Evolutionary conservation across 768 basidiomycete species (phyloP), one percentile per base, ranked within the genome.

Genomic region (Lactarius trivialis): DNA sequence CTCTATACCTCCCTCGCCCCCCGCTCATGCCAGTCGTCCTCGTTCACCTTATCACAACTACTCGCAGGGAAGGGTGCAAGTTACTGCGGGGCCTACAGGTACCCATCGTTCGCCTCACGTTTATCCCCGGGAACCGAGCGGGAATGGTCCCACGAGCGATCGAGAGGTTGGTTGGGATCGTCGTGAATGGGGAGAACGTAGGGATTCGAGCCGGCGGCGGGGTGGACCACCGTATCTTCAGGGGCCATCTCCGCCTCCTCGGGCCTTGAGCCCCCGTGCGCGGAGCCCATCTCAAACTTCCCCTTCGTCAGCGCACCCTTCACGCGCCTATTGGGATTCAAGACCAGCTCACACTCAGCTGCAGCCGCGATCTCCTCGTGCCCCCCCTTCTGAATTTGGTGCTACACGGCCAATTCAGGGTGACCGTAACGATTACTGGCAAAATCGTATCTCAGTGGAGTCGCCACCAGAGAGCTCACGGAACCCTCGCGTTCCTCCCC

Each of bases 1-100:
- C 2, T 85, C 86, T 5, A 75, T 83, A 8, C 86, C 86, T 0
- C 77, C 78, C 7, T 87, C 88, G 0, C 86, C 87, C 4, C 77
- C 80, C 7, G 80, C 80, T 37, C 76, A 70, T 34, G 58, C 73
- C 14, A 70, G 71, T 30, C 82, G 79, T 51, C 77, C 76, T 28
- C 83, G 84, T 17, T 85, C 85, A 0, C 78, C 77, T 9, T 82
- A 81, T 74, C 77, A 76, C 60, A 51, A 72, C 24, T 83, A 85
- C 63, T 77, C 81, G 0, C 73, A 78, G 4, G 75, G 78, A 4
- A 78, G 82, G 51, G 81, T 78, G 60, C 79, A 75, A 3, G 76
- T 80, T 45, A 83, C 81, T 2, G 83, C 81, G 32, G 82, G 76
- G 14, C 84, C 79, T 54, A 73, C 66, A 59, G 72, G 56, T 21